Evolutionary conservation across 1,284 basidiomycete genomes (phyloP).

Genomic region (Ustilago hordei): DNA sequence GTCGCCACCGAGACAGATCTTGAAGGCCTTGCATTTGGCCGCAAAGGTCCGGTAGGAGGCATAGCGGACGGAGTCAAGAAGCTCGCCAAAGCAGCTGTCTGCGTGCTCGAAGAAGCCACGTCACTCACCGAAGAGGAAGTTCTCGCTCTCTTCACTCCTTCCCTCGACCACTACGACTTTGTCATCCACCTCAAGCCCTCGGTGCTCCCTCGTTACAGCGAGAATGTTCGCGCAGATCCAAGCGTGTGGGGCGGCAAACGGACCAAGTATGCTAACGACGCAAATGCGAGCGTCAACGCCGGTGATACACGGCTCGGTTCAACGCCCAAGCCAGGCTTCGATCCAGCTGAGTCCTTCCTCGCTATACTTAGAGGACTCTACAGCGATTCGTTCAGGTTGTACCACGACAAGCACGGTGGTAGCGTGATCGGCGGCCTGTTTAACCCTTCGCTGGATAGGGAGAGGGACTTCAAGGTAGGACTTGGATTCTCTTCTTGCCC

Average conservation of each 20-base stretch:
- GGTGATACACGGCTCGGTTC: conserved; percentile 59
- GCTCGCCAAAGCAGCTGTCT: conserved; percentile 51
- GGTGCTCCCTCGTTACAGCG: conserved; percentile 78
- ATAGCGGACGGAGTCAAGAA: conserved; percentile 60
- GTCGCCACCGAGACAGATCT: conserved; percentile 84
- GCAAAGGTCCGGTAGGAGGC: conserved; percentile 49
- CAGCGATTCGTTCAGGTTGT: conserved; percentile 82
- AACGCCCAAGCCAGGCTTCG: conserved; percentile 73
- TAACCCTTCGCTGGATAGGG: conserved; percentile 76
- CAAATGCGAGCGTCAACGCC: conserved; percentile 9
- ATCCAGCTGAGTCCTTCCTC: conserved; percentile 80
- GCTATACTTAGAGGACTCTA: conserved; percentile 77
- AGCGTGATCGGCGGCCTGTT: conserved; percentile 82
- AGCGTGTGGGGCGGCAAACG: conserved; percentile 47
- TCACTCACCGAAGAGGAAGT: conserved; percentile 17
- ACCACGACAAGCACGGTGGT: conserved; percentile 87
- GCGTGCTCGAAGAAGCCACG: conserved; percentile 57
- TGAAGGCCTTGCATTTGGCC: conserved; percentile 80
- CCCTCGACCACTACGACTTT: conserved; percentile 86
- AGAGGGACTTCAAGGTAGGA: conserved; percentile 81
- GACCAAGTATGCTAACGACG: conserved; percentile 74
- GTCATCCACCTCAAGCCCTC: conserved; percentile 80
- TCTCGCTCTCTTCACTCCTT: conserved; percentile 84
- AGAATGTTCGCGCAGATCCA: conserved; percentile 68
- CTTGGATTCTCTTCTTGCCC: conserved; percentile 78